Base-by-base conservation (phyloP, 192 early-diverging fungal species). In the Linnemannia schmuckeri region DNA sequence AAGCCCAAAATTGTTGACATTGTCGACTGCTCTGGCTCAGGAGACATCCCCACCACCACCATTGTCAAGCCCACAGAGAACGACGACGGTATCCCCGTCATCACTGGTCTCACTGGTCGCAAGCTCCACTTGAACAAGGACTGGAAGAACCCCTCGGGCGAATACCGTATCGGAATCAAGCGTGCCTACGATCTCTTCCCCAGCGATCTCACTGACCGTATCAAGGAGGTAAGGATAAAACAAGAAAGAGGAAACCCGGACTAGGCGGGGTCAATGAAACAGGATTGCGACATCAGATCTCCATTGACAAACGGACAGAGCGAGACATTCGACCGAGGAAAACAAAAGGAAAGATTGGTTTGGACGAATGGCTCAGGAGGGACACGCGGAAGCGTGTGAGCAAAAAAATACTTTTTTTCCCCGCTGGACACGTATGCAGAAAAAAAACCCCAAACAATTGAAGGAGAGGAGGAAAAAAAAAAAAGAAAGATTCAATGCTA, bases 1-100 rank as follows among this genome's bases (percentile, higher is more conserved):
- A 93, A 94, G 86, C 95, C 94, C 74, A 99, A 99, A 89, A 90
- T 99, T 33, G 90, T 98, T 38, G 96, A 98, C 85, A 93, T 96
- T 75, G 92, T 99, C 57, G 98, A 99, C 91, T 99, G 98, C 92
- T 96, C 97, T 4, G 97, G 98, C 44, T 92, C 92, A 86, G 95
- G 95, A 74, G 95, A 96, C 71, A 93, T 97, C 5, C 78, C 82
- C 73, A 92, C 96, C 74, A 90, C 91, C 5, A 93, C 88, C 38
- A 82, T 92, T 55, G 91, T 93, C 63, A 93, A 94, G 81, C 75
- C 93, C 33, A 86, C 82, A 27, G 87, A 87, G 37, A 66, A 89
- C 37, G 90, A 90, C 68, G 84, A 88, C 70, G 90, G 90, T 1
- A 82, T 88, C 40, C 87, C 88, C 66, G 88, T 89, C 18, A 88